A percentile compares a stretch with the other conserved stretches of the same genome.
Conservation (phyloP, 495 filamentous ascomycete species). For the Thermothielavioides terrestris region DNA sequence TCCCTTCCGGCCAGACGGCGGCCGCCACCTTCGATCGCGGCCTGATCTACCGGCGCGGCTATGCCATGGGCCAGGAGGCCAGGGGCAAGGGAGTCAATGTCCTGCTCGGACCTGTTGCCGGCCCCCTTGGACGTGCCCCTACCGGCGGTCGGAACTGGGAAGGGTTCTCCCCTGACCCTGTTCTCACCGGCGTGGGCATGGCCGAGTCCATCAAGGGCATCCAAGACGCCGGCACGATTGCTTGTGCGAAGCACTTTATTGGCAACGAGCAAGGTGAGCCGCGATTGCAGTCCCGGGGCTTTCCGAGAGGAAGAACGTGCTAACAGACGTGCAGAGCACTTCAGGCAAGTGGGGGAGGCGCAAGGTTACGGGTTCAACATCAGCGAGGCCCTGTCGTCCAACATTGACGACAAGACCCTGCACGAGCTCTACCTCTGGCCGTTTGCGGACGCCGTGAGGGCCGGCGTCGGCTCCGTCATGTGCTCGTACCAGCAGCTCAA, state of each 20-base stretch:
- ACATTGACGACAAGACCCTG: conserved; percentile 88
- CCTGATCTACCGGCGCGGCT: conserved; percentile 66
- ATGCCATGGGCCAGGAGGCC: conserved; percentile 73
- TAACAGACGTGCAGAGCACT: conserved; percentile 54
- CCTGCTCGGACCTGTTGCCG: conserved; percentile 81
- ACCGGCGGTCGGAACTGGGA: conserved; percentile 90
- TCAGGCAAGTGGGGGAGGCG: conserved; percentile 65
- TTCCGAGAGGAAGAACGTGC: background rate
- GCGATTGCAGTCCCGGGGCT: background rate
- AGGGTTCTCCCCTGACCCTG: conserved; percentile 66
- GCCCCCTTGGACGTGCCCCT: conserved; percentile 67
- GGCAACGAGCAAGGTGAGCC: conserved; percentile 51
- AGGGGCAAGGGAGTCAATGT: conserved; percentile 78
- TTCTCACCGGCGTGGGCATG: conserved; percentile 65
- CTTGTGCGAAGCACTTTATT: conserved; percentile 77
- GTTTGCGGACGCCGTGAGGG: conserved; percentile 36
- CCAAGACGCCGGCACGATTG: conserved; percentile 72
- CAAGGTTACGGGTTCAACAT: conserved; percentile 56
- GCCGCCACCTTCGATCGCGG: conserved; percentile 67
- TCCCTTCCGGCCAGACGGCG: conserved; percentile 71
- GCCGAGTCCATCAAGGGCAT: conserved; percentile 70
- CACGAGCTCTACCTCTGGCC: conserved; percentile 89
- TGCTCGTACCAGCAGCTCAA: conserved; percentile 93
- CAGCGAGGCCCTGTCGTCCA: conserved; percentile 59
- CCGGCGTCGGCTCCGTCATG: conserved; percentile 79